Evolutionary conservation across 2,329 filamentous ascomycete species (phyloP).

Genomic region (Fonsecaea nubica): DNA sequence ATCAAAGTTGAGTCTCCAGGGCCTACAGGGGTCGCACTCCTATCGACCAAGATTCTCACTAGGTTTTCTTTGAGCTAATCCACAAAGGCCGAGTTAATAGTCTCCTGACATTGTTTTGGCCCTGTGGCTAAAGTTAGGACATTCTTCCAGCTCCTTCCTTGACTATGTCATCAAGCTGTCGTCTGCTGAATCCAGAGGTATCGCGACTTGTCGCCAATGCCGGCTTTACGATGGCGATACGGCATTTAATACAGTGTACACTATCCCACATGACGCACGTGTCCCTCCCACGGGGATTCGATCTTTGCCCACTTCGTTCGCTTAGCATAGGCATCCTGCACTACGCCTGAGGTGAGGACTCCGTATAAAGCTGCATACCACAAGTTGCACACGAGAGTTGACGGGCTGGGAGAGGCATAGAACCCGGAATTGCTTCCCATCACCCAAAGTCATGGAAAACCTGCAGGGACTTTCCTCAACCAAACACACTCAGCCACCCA

Average conservation of each 20-base stretch:
- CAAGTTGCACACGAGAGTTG: not conserved
- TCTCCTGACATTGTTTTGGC: not conserved
- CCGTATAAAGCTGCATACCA: too few relatives aligned
- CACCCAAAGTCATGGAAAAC: not conserved
- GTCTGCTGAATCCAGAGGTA: not conserved
- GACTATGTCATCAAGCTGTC: not conserved
- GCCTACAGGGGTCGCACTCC: not conserved
- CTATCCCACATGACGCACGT: not conserved
- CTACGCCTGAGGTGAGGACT: too few relatives aligned
- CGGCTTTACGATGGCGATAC: not conserved
- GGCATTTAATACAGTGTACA: not conserved
- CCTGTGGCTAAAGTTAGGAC: not conserved
- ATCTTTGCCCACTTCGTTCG: too few relatives aligned
- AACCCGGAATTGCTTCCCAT: not conserved
- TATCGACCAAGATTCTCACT: not conserved
- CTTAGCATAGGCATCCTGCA: too few relatives aligned
- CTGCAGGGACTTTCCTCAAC: not conserved
- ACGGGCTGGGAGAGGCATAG: not conserved
- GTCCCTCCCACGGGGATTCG: too few relatives aligned
- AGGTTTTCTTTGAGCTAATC: not conserved
- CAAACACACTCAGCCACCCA: not conserved
- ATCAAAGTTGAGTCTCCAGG: not conserved
- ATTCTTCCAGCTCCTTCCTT: not conserved
- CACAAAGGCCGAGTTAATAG: not conserved
- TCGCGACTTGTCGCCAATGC: not conserved